These are phyloP conservation scores for Mycogone perniciosa DNA, from an alignment of 2,329 filamentous ascomycete genomes.

Conservation along the genomic window DNA sequence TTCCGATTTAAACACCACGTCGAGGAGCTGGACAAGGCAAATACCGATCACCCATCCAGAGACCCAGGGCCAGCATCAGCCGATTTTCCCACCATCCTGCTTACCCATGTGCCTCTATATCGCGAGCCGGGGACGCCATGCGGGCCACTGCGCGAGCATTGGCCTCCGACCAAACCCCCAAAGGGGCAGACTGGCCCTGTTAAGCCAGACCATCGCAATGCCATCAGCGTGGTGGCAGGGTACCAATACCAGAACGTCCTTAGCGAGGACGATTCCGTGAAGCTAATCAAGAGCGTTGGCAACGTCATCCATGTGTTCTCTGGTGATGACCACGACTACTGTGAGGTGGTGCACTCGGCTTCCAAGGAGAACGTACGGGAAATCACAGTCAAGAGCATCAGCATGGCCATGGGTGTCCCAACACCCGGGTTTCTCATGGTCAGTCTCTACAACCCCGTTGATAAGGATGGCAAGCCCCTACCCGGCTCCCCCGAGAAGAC, in stretches of 20 bases:
- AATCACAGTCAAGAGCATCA: conserved; percentile 92
- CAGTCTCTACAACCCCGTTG: conserved; percentile 88
- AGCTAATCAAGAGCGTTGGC: conserved; percentile 69
- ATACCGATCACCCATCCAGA: conserved; percentile 24
- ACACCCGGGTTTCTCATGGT: conserved; percentile 81
- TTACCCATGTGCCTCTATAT: conserved; percentile 88
- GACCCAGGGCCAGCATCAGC: conserved; percentile 39
- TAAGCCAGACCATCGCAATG: conserved; percentile 63
- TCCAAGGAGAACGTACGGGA: conserved; percentile 63
- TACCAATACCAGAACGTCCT: conserved; percentile 98
- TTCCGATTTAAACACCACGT: conserved; percentile 52
- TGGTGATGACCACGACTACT: conserved; percentile 97
- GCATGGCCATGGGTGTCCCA: conserved; percentile 92
- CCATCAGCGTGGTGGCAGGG: conserved; percentile 68
- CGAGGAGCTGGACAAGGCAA: conserved; percentile 48
- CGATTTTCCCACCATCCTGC: conserved; percentile 78
- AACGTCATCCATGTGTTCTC: conserved; percentile 85
- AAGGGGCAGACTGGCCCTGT: conserved; percentile 50
- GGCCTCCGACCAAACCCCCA: conserved; percentile 61
- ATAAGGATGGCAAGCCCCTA: conserved; percentile 47
- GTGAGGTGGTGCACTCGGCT: conserved; percentile 73
- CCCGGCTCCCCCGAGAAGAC: conserved; percentile 46
- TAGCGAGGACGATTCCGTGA: conserved; percentile 65
- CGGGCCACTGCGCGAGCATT: conserved; percentile 77
- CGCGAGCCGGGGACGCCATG: conserved; percentile 78